Evolutionary conservation across 2,329 filamentous ascomycete species (phyloP), one percentile per base, ranked within the genome.

Genomic region (Beauveria sp.): DNA sequence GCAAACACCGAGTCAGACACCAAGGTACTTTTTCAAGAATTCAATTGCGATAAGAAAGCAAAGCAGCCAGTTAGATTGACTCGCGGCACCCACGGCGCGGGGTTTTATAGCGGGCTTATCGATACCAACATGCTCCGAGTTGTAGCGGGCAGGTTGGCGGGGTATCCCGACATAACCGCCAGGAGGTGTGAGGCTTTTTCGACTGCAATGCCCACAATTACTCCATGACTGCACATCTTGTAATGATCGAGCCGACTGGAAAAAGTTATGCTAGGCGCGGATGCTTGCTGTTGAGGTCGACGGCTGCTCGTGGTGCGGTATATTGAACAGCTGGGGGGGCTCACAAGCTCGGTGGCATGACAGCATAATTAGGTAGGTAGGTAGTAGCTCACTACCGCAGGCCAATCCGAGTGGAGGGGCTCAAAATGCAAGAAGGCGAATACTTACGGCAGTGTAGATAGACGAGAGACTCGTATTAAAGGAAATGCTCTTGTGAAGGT

Each of bases 81-180:
- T 55, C 22, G 44, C 7, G 37, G 30, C 53, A 53, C 30, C 28
- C 48, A 40, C n/a, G 54, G 55, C 60, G 60, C 60, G 60, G 60
- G 60, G 54, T 48, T 61, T 55, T 55, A 48, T 43, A 40, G 18
- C 51, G 51, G 41, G 58, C 58, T 55, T 61, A 61, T 61, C 51
- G 58, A 59, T 59, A 59, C 41, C 48, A 55, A 55, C 51, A 61
- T 48, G 58, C 7, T 47, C 47, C 51, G n/a, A 53, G 26, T 37
- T 37, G 30, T 6, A 20, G 10, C 24, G 12, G 28, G 50, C 18
- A 52, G 51, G 28, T 48, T 55, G 52, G 51, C 59, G 59, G 52
- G 59, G 51, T 48, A 55, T 41, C 22, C 50, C 43, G 52, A 44
- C 51, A 44, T 44, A 43, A 55, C 43, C 18, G 18, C 20, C 14